phyloP scores from a whole-genome alignment of 495 filamentous ascomycete genomes.

The Xylaria grammica region DNA sequence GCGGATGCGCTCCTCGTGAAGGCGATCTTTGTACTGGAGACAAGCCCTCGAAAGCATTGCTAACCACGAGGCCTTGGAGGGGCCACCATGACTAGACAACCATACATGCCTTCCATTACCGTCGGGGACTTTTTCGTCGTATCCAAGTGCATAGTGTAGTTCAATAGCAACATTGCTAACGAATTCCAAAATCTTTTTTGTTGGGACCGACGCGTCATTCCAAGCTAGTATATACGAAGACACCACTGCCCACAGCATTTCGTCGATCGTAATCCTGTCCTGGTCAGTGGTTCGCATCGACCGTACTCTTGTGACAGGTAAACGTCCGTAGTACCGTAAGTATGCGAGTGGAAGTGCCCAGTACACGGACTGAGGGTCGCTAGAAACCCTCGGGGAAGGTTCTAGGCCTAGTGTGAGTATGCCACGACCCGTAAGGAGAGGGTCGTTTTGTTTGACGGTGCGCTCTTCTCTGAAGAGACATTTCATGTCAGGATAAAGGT shows the following conservation, averaged over 20 bases:
- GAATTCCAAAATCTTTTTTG: slow-evolving; percentile 2
- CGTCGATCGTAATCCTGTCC: slow-evolving; percentile 13
- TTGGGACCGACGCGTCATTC: slow-evolving; percentile 2
- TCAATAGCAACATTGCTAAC: slow-evolving; percentile 15
- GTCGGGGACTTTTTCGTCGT: neutral
- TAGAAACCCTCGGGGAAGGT: slow-evolving; percentile 1
- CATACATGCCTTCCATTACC: neutral
- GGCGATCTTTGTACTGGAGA: slow-evolving; percentile 8
- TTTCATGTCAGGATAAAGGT: slow-evolving; percentile 45
- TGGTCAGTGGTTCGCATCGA: slow-evolving; percentile 3
- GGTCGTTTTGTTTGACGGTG: slow-evolving; percentile 28
- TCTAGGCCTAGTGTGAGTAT: slow-evolving; percentile 14
- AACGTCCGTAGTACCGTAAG: slow-evolving; percentile 40
- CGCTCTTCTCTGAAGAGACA: slow-evolving; percentile 13
- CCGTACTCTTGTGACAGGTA: slow-evolving; percentile 10
- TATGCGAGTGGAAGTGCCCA: slow-evolving; percentile 42
- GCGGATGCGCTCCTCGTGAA: neutral
- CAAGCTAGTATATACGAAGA: slow-evolving; percentile 7
- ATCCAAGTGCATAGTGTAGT: slow-evolving; percentile 7
- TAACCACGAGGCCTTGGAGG: neutral
- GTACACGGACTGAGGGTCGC: slow-evolving; percentile 25
- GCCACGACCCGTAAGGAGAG: slow-evolving; percentile 20
- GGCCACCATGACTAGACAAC: neutral
- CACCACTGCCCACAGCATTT: slow-evolving; percentile 12
- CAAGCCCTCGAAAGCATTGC: slow-evolving; percentile 8